Evolutionary conservation across 257 asterid species (phyloP).

Genomic region (Solanum virginianum): DNA sequence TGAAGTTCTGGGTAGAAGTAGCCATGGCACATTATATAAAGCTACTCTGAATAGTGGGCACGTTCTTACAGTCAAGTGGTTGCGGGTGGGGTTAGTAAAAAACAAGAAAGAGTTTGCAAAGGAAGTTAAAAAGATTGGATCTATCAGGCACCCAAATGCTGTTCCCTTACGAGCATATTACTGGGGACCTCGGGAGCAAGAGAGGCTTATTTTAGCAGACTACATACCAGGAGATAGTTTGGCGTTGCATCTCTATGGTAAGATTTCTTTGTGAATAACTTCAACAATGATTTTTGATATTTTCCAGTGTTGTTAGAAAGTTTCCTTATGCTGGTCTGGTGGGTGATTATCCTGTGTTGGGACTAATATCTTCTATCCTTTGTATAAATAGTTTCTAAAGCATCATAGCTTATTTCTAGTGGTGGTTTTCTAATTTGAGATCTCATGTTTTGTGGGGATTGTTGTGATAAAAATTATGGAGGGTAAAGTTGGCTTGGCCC

Average conservation of each 20-base stretch:
- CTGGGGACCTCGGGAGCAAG: constrained; percentile 94
- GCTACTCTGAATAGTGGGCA: constrained; percentile 74
- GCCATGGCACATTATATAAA: constrained; percentile 87
- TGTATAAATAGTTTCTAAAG: neutral
- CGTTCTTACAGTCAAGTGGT: constrained; percentile 87
- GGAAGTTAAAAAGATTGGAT: constrained; percentile 80
- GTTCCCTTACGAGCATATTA: constrained; percentile 74
- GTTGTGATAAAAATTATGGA: neutral
- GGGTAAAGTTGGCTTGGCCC: neutral
- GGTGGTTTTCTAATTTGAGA: neutral
- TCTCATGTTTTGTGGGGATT: neutral
- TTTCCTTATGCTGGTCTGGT: neutral
- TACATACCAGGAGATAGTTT: constrained; percentile 79
- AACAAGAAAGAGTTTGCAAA: constrained; percentile 78
- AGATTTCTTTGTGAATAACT: constrained; percentile 1
- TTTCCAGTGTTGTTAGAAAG: neutral
- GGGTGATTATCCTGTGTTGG: neutral
- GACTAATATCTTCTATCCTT: neutral
- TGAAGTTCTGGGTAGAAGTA: constrained; percentile 92
- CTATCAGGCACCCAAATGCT: constrained; percentile 44
- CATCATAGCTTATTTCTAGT: neutral
- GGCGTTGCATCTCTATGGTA: constrained; percentile 89
- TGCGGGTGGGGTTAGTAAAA: constrained; percentile 86
- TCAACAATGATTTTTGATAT: neutral
- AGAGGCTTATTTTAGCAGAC: constrained; percentile 77